These are phyloP conservation scores for Spathaspora sp. DNA, from an alignment of 1,139 yeast species.

Conservation along the genomic window DNA sequence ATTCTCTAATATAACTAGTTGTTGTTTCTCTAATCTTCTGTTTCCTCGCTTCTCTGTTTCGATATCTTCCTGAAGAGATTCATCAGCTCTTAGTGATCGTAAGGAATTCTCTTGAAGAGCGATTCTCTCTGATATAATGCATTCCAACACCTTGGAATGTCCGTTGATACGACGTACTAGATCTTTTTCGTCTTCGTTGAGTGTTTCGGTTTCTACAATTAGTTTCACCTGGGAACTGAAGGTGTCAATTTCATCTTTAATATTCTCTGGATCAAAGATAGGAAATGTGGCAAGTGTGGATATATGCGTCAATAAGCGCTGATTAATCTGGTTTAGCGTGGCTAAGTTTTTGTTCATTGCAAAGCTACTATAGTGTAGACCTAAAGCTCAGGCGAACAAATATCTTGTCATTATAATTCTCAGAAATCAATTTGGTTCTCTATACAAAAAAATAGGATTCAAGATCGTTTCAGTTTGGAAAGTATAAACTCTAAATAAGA, in stretches of 20 bases:
- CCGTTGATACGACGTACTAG: constrained; percentile 4
- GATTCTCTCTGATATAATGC: constrained; percentile 6
- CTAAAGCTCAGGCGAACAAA: neutral
- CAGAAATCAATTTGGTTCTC: too few relatives aligned
- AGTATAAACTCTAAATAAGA: too few relatives aligned
- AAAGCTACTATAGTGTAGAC: too few relatives aligned
- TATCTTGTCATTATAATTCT: neutral
- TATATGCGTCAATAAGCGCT: constrained; percentile 13
- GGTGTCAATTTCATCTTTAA: constrained; percentile 10
- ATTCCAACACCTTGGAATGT: constrained; percentile 2
- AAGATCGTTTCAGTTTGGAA: too few relatives aligned
- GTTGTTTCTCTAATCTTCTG: constrained; percentile 3
- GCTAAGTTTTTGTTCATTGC: neutral
- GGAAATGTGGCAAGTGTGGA: constrained; percentile 17
- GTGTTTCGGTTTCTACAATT: constrained; percentile 1
- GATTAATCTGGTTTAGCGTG: constrained; percentile 3
- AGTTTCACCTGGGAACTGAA: constrained; percentile 3
- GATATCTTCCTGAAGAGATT: neutral
- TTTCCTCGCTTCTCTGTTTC: neutral
- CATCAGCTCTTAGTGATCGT: neutral
- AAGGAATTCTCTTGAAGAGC: constrained; percentile 3
- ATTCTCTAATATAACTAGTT: constrained; percentile 8
- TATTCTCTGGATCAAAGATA: constrained; percentile 13
- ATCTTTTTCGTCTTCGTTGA: constrained; percentile 2
- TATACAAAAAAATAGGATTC: too few relatives aligned